Conservation (phyloP, 2,329 filamentous ascomycete genomes). For the Dichotomopilus funicola region DNA sequence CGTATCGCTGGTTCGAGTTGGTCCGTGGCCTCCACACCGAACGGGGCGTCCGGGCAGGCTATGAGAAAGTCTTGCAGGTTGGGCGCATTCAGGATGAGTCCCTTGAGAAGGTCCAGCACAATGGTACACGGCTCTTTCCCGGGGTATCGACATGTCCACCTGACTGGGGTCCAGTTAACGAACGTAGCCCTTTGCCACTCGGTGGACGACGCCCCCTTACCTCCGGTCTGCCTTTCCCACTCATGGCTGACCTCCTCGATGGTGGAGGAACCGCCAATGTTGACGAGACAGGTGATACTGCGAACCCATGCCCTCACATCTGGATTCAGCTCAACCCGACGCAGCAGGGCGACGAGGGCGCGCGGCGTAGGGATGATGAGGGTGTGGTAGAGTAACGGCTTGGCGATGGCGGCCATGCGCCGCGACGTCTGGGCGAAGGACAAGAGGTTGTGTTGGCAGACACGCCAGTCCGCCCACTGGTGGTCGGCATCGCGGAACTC, state of each 20-base stretch:
- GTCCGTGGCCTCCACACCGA: conserved; percentile 6
- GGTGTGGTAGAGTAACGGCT: conserved; percentile 24
- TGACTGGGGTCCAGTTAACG: conserved; percentile 17
- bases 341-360: conserved; percentile 20
- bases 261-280: conserved; percentile 16
- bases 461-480: conserved; percentile 24
- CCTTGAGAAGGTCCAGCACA: conserved; percentile 19
- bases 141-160: conserved; percentile 3
- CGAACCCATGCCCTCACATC: conserved; percentile 22
- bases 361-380: conserved; percentile 21
- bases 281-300: conserved; percentile 22
- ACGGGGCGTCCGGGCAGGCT: conserved; percentile 22
- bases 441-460: conserved; percentile 18
- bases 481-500: conserved; percentile 21
- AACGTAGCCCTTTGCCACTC: background rate
- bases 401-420: conserved; percentile 23
- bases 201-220: conserved; percentile 10
- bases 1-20: background rate
- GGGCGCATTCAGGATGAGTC: conserved; percentile 17
- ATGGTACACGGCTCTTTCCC: conserved; percentile 1
- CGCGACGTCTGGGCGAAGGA: conserved; percentile 22
- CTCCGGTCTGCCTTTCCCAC: conserved; percentile 19
- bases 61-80: conserved; percentile 23
- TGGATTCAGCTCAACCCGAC: conserved; percentile 16
- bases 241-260: conserved; percentile 16